Conservation (phyloP, 2,329 filamentous ascomycete species). For the Rhinocladiella similis region DNA sequence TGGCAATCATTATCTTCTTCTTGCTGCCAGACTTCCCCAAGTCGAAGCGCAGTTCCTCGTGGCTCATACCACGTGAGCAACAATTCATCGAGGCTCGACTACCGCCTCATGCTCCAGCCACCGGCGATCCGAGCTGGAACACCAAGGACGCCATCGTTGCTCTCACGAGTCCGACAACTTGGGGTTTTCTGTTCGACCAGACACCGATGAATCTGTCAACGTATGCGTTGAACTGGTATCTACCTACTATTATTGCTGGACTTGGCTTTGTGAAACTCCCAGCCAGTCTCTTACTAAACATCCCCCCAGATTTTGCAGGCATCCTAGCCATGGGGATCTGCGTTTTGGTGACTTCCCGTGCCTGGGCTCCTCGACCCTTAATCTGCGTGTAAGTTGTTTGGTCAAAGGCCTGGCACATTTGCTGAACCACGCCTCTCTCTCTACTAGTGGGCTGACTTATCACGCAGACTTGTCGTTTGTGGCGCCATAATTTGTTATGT, state of each 20-base stretch:
- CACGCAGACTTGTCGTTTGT: not conserved
- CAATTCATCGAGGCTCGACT: slow-evolving; percentile 1
- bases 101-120: not conserved
- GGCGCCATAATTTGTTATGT: not conserved
- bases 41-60: not conserved
- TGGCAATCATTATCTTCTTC: not conserved
- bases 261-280: not conserved
- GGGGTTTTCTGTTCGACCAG: not conserved
- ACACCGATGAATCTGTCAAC: not conserved
- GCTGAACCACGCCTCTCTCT: too few species aligned
- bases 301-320: not conserved
- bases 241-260: not conserved
- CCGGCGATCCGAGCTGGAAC: not conserved
- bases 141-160: not conserved
- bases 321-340: not conserved
- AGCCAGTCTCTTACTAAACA: not conserved
- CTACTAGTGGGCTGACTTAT: too few species aligned
- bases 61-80: slow-evolving; percentile 1
- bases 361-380: not conserved
- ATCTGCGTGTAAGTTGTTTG: not conserved
- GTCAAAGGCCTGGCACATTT: too few species aligned
- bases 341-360: not conserved
- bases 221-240: not conserved
- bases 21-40: slow-evolving; percentile 3
- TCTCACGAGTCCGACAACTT: too few species aligned